Evolutionary conservation across 345 rosid species (phyloP), one percentile per base, ranked within the genome.

Genomic region (Schrenkiella parvula): DNA sequence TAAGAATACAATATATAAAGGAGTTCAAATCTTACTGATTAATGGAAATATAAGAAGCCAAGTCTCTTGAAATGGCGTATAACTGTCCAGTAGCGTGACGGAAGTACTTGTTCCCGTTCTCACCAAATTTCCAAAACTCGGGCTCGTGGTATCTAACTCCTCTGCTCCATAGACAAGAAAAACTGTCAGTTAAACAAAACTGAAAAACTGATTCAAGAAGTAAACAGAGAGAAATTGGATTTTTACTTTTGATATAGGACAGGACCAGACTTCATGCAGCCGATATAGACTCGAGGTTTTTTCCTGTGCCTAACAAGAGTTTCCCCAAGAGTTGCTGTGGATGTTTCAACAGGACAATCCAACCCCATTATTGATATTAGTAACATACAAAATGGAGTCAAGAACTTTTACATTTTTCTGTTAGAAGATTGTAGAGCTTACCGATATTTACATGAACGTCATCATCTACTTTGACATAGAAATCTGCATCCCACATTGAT

Each of bases 251-350:
- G 98, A 54, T 96, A 86, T 28, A 91, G 85, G 71, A 95, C 92
- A 19, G 96, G 92, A 80, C 98, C 98, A 14, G 99, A 95, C 68
- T 95, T 95, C 99, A 95, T 95, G 74, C 98, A 95, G 34, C 97
- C 99, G 11, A 95, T 86, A 71, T 95, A 95, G 55, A 89, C 88
- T 48, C 85, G 83, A 5, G 84, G 81, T 67, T 95, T 88, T 51
- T 90, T 85, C 81, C 87, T 84, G 75, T 95, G 96, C 26, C 88
- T 90, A 38, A 88, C 91, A 82, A 95, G 81, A 52, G 89, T 91
- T 58, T 77, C 80, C 32, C 80, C 80, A 70, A 77, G 80, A 38
- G 80, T 77, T 71, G 77, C 76, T 77, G 76, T 29, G 4, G 2
- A 54, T 1, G 46, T 51, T 50, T 22, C 48, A 61, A 60, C 19